Percentiles rank a stretch among this genome's conserved stretches.
These are phyloP conservation scores for Suillus luteus DNA, from an alignment of 768 basidiomycete genomes.

Conservation along the genomic window DNA sequence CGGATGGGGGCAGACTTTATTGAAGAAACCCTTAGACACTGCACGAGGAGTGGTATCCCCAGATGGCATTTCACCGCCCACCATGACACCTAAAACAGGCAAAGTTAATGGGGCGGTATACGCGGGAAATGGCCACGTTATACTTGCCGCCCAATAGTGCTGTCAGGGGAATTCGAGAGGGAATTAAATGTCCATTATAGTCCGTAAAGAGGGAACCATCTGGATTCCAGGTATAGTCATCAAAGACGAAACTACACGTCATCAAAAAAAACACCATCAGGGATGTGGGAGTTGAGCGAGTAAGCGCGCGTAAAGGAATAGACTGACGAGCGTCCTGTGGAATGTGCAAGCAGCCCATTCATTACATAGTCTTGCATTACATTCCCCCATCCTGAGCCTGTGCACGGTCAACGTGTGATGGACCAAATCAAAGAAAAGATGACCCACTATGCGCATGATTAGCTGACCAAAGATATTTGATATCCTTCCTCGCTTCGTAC, in stretches of 20 bases:
- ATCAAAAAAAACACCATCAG: constrained; percentile 10
- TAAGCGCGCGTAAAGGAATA: not conserved
- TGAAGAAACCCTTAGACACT: constrained; percentile 40
- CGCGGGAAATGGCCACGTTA: not conserved
- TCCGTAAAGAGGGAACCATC: constrained; percentile 38
- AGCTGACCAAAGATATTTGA: constrained; percentile 48
- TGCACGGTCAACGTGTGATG: not conserved
- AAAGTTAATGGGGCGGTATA: not conserved
- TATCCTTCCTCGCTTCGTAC: constrained; percentile 33
- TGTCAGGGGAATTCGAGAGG: constrained; percentile 44
- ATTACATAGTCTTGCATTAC: constrained; percentile 43
- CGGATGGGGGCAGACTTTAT: constrained; percentile 42
- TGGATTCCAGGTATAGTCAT: constrained; percentile 44
- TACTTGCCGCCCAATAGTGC: constrained; percentile 40
- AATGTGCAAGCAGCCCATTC: constrained; percentile 38
- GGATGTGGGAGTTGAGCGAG: not conserved
- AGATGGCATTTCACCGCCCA: constrained; percentile 39
- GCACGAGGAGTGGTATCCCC: constrained; percentile 37
- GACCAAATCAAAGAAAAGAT: not conserved
- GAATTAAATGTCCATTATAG: constrained; percentile 38
- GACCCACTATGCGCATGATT: constrained; percentile 46
- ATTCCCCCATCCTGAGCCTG: constrained; percentile 44
- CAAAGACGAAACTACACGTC: constrained; percentile 41
- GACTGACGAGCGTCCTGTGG: constrained; percentile 37
- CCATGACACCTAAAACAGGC: constrained; percentile 38